Conservation (phyloP, 768 basidiomycete genomes). For the Tricholoma matsutake region DNA sequence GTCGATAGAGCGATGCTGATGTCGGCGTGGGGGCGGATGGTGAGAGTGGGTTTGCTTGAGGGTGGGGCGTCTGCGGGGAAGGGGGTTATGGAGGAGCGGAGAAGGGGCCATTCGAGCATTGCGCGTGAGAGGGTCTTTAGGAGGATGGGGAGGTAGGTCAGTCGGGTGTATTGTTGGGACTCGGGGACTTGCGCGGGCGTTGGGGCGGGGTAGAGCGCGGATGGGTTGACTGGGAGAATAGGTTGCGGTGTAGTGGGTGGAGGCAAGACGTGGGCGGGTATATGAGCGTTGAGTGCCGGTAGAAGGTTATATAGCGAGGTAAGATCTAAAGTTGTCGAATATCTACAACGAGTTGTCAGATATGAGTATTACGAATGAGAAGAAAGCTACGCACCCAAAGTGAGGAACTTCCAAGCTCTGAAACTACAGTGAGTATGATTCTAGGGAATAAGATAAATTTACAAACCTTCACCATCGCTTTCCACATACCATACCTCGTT, state of each 20-base stretch:
- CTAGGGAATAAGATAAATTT: background rate
- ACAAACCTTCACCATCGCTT: slow-evolving; percentile 79
- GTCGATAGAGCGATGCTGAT: slow-evolving; percentile 77
- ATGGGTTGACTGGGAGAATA: slow-evolving; percentile 34
- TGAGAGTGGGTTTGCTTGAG: slow-evolving; percentile 58
- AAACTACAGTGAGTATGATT: slow-evolving; percentile 3
- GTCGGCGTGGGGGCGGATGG: slow-evolving; percentile 71
- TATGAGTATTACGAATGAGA: background rate
- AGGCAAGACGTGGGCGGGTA: slow-evolving; percentile 54
- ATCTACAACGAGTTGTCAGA: slow-evolving; percentile 36
- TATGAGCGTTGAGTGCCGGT: slow-evolving; percentile 62
- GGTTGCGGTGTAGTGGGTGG: slow-evolving; percentile 14
- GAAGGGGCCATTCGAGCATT: slow-evolving; percentile 83
- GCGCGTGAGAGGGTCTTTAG: slow-evolving; percentile 78
- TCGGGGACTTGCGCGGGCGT: slow-evolving; percentile 42
- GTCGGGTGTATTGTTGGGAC: slow-evolving; percentile 53
- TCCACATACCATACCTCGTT: slow-evolving; percentile 85
- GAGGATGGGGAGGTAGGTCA: slow-evolving; percentile 83
- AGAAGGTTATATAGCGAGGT: slow-evolving; percentile 64
- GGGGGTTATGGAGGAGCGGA: slow-evolving; percentile 71
- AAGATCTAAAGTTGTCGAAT: slow-evolving; percentile 72
- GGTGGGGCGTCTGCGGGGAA: slow-evolving; percentile 15
- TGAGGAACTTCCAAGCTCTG: slow-evolving; percentile 85
- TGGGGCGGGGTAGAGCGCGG: slow-evolving; percentile 37
- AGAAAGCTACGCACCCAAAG: slow-evolving; percentile 56